Percentiles rank a stretch among this genome's conserved stretches.
Conservation (phyloP, 2,329 filamentous ascomycete genomes). For the Colletotrichum lupini region DNA sequence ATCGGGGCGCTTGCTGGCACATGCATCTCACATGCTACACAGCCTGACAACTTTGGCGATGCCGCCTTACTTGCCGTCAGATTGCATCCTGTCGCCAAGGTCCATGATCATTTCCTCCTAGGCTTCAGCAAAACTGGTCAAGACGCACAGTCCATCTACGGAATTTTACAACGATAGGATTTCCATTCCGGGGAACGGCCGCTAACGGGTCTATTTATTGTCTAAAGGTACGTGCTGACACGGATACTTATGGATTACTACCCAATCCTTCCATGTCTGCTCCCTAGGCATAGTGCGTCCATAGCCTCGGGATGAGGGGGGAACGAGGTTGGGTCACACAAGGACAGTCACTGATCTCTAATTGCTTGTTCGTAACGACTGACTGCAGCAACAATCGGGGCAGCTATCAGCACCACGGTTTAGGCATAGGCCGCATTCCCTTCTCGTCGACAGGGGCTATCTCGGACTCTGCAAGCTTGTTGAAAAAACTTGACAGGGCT, state of each 20-base stretch:
- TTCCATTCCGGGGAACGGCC: neutral
- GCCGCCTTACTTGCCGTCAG: neutral
- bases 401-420: neutral
- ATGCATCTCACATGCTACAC: neutral
- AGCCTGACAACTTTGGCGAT: neutral
- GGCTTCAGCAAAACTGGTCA: neutral
- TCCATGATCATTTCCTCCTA: neutral
- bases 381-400: neutral
- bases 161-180: neutral
- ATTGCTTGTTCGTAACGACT: neutral
- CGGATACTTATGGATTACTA: neutral
- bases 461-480: neutral
- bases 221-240: neutral
- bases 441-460: neutral
- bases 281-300: slow-evolving; percentile 7
- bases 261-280: neutral
- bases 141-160: neutral
- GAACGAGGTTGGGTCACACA: neutral
- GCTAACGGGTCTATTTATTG: neutral
- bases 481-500: neutral
- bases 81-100: neutral
- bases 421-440: neutral
- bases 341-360: neutral
- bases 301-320: slow-evolving; percentile 17
- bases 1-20: neutral